Evolutionary conservation across 225 moss, liverwort and hornwort genomes (phyloP), one percentile per base, ranked within the genome.

Genomic region (Rhytidiadelphus loreus): DNA sequence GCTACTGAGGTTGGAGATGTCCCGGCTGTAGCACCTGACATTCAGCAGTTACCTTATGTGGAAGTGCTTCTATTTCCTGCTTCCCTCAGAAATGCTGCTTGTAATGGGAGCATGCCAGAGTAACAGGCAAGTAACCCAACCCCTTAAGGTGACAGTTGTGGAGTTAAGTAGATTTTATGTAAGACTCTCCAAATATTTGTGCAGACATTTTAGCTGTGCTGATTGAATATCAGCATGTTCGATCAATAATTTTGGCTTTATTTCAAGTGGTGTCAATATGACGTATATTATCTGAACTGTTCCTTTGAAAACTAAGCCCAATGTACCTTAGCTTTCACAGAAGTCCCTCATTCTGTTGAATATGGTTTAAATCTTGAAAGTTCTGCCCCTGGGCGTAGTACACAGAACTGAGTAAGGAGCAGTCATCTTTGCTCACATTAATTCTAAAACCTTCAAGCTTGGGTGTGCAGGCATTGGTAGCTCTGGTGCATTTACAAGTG

Each of bases 1-100:
- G 87, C 88, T 87, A 89, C 91, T 80, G 91, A 91, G 91, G 91
- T 93, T 90, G 91, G 90, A 87, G 87, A 88, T 90, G 90, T 90
- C 89, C 89, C 90, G 84, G 91, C 90, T 90, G 90, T 93, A 90
- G 89, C 93, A 88, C 78, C 86, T 93, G 91, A 91, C 88, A 88
- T 81, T 88, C 86, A 91, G 84, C 91, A 90, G 87, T 88, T 93
- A 91, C 84, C 77, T 74, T 93, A 86, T 81, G 91, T 91, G 93
- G 93, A 90, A 90, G 81, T 93, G 88, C 92, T 71, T 84, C 88
- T 88, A 57, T 90, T 90, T 86, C 81, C 77, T 90, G 89, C 91
- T 86, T 88, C 90, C 91, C 90, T 91, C 83, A 93, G 89, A 88
- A 87, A 88, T 90, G 88, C 88, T 86, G 88, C 86, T 82, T 87